These are phyloP conservation scores for Coriolopsis trogii DNA, from an alignment of 1,284 basidiomycete genomes.

Conservation along the genomic window DNA sequence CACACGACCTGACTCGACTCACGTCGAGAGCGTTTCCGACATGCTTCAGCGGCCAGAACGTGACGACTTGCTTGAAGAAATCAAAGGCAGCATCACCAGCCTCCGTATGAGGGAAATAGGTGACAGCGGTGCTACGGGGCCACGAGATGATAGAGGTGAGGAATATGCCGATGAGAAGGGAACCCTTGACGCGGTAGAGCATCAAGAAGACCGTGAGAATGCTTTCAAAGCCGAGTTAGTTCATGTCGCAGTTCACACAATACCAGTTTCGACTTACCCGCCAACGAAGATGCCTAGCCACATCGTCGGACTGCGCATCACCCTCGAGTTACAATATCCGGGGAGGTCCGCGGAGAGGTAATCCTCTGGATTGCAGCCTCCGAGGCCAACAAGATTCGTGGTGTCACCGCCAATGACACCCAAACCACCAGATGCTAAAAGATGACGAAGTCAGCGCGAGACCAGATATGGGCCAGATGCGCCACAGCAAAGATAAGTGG, in stretches of 20 bases:
- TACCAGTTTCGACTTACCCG: constrained; percentile 51
- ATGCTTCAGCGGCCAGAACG: constrained; percentile 67
- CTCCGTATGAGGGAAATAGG: constrained; percentile 78
- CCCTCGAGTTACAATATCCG: constrained; percentile 67
- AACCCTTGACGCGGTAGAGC: constrained; percentile 86
- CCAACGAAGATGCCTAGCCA: constrained; percentile 92
- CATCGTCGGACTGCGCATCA: constrained; percentile 76
- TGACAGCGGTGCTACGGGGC: constrained; percentile 82
- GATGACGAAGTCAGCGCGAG: neutral
- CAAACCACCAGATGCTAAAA: constrained; percentile 64
- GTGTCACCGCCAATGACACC: constrained; percentile 78
- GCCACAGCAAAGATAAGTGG: too few relatives aligned
- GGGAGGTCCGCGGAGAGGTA: constrained; percentile 44
- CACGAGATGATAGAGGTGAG: constrained; percentile 88
- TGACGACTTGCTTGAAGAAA: constrained; percentile 88
- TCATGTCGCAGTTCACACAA: neutral
- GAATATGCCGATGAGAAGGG: constrained; percentile 84
- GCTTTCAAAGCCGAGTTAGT: constrained; percentile 33
- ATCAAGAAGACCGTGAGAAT: constrained; percentile 80
- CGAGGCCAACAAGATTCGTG: constrained; percentile 78
- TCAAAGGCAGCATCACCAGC: constrained; percentile 76
- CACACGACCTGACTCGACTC: constrained; percentile 37
- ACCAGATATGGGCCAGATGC: too few relatives aligned
- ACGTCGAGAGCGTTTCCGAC: constrained; percentile 69
- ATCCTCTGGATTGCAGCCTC: constrained; percentile 67